Percentiles rank a stretch among this genome's conserved stretches.
Evolutionary conservation across 139 green algal genomes (phyloP).

Genomic region (Chlamydomonas sp.): DNA sequence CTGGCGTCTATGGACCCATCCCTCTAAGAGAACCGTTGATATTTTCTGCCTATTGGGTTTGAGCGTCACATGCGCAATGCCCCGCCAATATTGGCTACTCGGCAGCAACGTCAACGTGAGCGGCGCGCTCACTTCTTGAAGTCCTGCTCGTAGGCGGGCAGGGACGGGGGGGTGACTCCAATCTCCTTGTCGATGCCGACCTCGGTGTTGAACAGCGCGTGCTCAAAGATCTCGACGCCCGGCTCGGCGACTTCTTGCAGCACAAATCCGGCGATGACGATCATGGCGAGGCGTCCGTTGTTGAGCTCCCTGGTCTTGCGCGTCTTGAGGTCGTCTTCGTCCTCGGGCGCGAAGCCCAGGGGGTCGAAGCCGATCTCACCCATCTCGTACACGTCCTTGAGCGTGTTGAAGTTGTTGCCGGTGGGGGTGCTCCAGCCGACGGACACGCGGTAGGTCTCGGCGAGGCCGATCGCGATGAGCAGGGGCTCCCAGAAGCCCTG

Average conservation of each 20-base stretch:
- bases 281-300: slow-evolving; percentile 77
- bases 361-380: slow-evolving; percentile 63
- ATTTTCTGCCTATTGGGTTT: too few species aligned
- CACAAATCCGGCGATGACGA: slow-evolving; percentile 62
- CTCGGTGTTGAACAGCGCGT: too few species aligned
- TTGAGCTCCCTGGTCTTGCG: slow-evolving; percentile 75
- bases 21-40: too few species aligned
- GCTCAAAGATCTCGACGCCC: neutral
- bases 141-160: too few species aligned
- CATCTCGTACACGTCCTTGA: slow-evolving; percentile 54
- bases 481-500: slow-evolving; percentile 50
- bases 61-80: too few species aligned
- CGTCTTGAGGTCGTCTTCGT: slow-evolving; percentile 43
- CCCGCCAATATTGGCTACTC: too few species aligned
- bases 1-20: too few species aligned
- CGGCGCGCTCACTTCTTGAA: too few species aligned
- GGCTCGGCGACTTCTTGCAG: slow-evolving; percentile 35
- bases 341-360: slow-evolving; percentile 45
- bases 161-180: too few species aligned
- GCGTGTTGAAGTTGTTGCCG: slow-evolving; percentile 35
- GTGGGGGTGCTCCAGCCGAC: slow-evolving; percentile 55
- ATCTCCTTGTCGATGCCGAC: too few species aligned
- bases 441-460: slow-evolving; percentile 57
- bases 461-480: slow-evolving; percentile 53
- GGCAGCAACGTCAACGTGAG: too few species aligned